Conservation (phyloP, 2,329 filamentous ascomycete genomes). For the Trichoderma cornu-damae region DNA sequence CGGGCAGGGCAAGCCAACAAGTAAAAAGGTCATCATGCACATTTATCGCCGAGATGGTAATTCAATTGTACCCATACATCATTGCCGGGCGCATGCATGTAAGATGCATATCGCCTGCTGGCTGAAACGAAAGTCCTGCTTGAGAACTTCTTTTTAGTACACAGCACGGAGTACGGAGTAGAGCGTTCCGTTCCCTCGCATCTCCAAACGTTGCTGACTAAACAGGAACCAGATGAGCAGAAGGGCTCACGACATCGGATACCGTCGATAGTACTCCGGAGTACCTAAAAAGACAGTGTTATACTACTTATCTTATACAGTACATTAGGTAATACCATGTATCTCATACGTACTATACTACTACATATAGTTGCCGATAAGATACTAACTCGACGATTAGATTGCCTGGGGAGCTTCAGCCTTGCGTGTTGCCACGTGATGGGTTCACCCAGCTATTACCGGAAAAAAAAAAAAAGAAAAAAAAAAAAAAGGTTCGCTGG, state of each 20-base stretch:
- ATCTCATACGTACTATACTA: no score
- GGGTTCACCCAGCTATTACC: background rate
- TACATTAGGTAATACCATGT: no score
- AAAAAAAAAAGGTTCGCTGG: no score
- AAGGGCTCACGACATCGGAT: background rate
- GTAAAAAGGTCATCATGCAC: no score
- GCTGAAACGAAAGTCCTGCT: no score
- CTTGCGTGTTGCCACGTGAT: slow-evolving; percentile 21
- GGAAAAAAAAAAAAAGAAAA: slow-evolving; percentile 26
- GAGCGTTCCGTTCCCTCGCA: no score
- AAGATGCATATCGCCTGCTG: background rate
- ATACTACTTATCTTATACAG: no score
- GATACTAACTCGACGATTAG: slow-evolving; percentile 16
- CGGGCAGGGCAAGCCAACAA: no score
- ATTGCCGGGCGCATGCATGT: no score
- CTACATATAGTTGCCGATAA: background rate
- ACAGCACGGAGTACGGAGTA: background rate
- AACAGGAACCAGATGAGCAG: background rate
- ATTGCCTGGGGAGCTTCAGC: background rate
- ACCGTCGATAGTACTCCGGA: background rate
- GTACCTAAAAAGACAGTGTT: no score
- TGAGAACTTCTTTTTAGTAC: background rate
- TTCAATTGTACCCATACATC: background rate
- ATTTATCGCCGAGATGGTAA: background rate
- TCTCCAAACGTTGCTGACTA: no score